Percentiles rank a stretch among this genome's conserved stretches.
Conservation (phyloP, 2,329 filamentous ascomycete genomes). For the Pseudogymnoascus pannorum region DNA sequence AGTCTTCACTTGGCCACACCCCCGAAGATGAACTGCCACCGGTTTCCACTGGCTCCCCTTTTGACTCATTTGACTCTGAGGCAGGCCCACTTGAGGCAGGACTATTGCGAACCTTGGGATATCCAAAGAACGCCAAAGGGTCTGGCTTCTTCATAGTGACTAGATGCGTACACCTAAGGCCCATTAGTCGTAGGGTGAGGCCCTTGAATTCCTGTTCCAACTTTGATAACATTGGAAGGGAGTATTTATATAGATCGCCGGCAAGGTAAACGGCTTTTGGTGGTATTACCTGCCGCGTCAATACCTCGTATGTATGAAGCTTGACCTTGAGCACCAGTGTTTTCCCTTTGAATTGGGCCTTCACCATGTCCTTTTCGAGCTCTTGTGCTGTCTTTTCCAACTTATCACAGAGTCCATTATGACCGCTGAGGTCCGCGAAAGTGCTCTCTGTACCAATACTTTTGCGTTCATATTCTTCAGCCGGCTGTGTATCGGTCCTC, state of each 20-base stretch:
- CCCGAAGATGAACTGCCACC: conserved; percentile 51
- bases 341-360: conserved; percentile 78
- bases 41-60: conserved; percentile 31
- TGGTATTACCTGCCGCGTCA: conserved; percentile 71
- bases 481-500: conserved; percentile 74
- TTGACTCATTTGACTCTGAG: conserved; percentile 21
- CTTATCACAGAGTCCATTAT: conserved; percentile 63
- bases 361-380: conserved; percentile 74
- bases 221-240: conserved; percentile 76
- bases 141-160: conserved; percentile 78
- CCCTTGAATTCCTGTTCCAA: conserved; percentile 75
- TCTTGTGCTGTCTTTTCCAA: conserved; percentile 76
- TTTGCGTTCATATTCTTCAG: conserved; percentile 85
- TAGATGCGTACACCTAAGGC: conserved; percentile 78
- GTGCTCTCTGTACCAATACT: conserved; percentile 92
- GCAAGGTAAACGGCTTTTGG: conserved; percentile 65
- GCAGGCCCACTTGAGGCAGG: conserved; percentile 14
- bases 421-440: conserved; percentile 71
- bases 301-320: conserved; percentile 85
- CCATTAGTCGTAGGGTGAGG: conserved; percentile 79
- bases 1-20: conserved; percentile 59
- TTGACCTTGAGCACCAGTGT: conserved; percentile 91
- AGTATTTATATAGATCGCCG: conserved; percentile 75
- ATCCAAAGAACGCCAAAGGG: conserved; percentile 71
- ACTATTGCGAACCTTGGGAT: conserved; percentile 26